These are phyloP conservation scores for Colletotrichum sojae DNA, from an alignment of 2,329 filamentous ascomycete species.

Conservation along the genomic window DNA sequence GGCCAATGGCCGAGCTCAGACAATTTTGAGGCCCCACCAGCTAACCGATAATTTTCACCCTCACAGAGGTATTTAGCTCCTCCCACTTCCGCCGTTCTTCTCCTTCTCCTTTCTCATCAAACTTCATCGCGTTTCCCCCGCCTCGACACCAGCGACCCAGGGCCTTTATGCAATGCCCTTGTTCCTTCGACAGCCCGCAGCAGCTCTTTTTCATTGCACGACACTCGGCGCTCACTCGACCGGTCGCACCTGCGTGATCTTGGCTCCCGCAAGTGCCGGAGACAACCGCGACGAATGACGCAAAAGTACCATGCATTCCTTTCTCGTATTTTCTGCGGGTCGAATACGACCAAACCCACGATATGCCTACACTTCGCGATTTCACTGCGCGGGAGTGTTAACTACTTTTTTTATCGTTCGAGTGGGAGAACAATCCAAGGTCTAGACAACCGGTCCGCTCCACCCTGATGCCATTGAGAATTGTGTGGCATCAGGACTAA, in stretches of 20 bases:
- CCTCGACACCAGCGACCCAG: conserved; percentile 1
- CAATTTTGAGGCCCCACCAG: neutral
- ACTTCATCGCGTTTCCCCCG: neutral
- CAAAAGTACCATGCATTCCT: neutral
- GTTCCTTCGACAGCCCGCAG: conserved; percentile 15
- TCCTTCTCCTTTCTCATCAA: neutral
- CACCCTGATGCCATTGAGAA: conserved; percentile 73
- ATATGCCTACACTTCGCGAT: conserved; percentile 74
- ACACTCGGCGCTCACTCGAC: conserved; percentile 3
- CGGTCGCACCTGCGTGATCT: neutral
- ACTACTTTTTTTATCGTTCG: conserved; percentile 68
- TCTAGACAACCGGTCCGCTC: conserved; percentile 79
- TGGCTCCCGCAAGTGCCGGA: conserved; percentile 9
- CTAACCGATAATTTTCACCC: neutral
- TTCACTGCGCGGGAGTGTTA: conserved; percentile 72
- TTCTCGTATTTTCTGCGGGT: neutral
- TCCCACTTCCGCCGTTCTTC: neutral
- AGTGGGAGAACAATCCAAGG: conserved; percentile 74
- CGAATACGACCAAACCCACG: conserved; percentile 58
- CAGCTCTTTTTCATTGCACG: conserved; percentile 37
- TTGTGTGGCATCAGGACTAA: conserved; percentile 74
- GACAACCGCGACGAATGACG: neutral
- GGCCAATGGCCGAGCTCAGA: conserved; percentile 3
- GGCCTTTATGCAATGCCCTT: conserved; percentile 20
- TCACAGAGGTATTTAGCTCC: neutral